Evolutionary conservation across 805 yeast genomes (phyloP), one percentile per base, ranked within the genome.

Genomic region (Saccharomycopsis sp.): DNA sequence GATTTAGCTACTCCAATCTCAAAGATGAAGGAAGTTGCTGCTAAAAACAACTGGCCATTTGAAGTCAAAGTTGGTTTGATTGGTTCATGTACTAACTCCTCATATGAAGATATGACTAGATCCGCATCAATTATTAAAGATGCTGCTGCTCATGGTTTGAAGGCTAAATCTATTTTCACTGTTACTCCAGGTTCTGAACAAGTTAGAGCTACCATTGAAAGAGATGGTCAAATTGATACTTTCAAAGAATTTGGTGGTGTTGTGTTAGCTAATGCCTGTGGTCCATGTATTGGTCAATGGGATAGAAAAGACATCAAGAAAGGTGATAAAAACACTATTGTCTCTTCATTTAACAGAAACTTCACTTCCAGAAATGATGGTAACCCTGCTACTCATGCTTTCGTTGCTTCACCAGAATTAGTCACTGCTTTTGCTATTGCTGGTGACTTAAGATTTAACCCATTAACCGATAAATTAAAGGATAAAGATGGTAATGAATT

Each of bases 221-320:
- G 97, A 67, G 98, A 90, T 65, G 97, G 97, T 48, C 77, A 84
- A 59, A 77, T 85, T 51, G 72, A 81, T 38, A 78, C 81, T 35
- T 88, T 90, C 63, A 80, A 81, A 63, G 78, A 82, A 44, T 82
- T 80, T 57, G 97, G 97, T 50, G 98, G 96, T 55, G 74, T 77
- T 48, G 95, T 90, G 37, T 74, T 90, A 56, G 96, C 97, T 44
- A 90, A 90, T 64, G 98, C 98, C 17, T 90, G 98, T 75, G 98
- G 98, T 56, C 98, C 97, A 59, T 90, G 98, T 72, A 90, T 90
- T 62, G 98, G 98, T 48, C 98, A 90, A 73, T 90, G 98, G 98
- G 96, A 93, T 64, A 84, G 97, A 71, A 84, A 74, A 61, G 89
- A 85, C 65, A 79, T 86, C 66, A 80, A 86, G 75, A 87, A 85